A percentile compares a stretch with the other conserved stretches of the same genome.
Evolutionary conservation across 331 rosid genomes (phyloP).

Genomic region (Acacia pycnantha): DNA sequence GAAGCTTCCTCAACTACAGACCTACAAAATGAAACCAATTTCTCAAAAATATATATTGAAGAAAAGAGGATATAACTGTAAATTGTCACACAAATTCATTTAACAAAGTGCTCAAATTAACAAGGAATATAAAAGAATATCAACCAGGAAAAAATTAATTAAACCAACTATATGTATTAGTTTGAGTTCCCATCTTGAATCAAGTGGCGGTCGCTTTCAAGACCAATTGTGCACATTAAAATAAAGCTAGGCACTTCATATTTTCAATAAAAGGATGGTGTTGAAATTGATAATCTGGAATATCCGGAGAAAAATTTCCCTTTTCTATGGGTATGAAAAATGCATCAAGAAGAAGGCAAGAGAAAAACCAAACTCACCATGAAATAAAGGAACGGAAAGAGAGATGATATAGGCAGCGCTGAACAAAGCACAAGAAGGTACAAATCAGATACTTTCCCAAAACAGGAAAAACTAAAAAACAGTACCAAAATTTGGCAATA

Average conservation of each 20-base stretch:
- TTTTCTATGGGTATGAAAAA: neutral
- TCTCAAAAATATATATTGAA: neutral
- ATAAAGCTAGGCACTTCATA: neutral
- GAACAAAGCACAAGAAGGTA: conserved; percentile 30
- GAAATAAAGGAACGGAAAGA: conserved; percentile 77
- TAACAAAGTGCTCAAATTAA: neutral
- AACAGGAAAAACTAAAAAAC: neutral
- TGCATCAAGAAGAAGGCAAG: neutral
- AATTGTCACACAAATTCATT: neutral
- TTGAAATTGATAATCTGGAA: neutral
- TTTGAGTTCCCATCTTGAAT: neutral
- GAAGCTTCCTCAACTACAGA: neutral
- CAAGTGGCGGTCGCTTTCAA: neutral
- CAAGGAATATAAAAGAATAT: neutral
- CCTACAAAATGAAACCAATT: neutral
- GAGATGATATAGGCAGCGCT: conserved; percentile 67
- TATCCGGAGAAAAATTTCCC: neutral
- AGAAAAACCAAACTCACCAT: conserved; percentile 53
- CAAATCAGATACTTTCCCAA: neutral
- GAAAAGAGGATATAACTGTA: neutral
- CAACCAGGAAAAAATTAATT: neutral
- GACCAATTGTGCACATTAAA: neutral
- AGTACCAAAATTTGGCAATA: neutral
- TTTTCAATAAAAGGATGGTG: neutral
- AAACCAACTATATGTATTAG: neutral